These are phyloP conservation scores for Pilatotrama ljubarskyi DNA, from an alignment of 768 basidiomycete genomes.

Conservation along the genomic window DNA sequence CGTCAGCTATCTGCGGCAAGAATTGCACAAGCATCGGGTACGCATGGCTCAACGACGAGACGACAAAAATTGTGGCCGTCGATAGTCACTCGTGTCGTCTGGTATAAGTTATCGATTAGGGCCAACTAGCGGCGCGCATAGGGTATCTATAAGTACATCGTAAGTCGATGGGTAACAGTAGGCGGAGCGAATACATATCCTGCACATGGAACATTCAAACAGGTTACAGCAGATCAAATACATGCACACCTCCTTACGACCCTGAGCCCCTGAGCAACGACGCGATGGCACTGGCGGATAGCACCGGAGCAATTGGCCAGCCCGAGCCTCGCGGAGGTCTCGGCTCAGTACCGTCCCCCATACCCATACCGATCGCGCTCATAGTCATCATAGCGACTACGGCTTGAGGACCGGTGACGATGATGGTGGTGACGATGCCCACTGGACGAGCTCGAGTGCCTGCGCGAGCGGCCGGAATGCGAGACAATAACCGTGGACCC, in stretches of 20 bases:
- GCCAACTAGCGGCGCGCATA: background rate
- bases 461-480: constrained; percentile 12
- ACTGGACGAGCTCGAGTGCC: constrained; percentile 16
- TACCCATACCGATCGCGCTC: constrained; percentile 7
- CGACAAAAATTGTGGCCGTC: too few relatives aligned
- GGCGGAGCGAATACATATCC: background rate
- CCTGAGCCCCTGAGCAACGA: background rate
- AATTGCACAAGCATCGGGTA: too few relatives aligned
- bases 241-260: background rate
- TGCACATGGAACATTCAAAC: background rate
- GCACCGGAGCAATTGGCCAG: background rate
- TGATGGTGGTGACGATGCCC: constrained; percentile 22
- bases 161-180: background rate
- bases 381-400: constrained; percentile 7
- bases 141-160: background rate
- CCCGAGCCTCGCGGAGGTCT: background rate
- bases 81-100: too few relatives aligned
- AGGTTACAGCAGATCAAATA: background rate
- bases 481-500: constrained; percentile 29
- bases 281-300: background rate
- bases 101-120: background rate
- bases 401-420: constrained; percentile 11
- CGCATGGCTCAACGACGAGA: too few relatives aligned
- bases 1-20: too few relatives aligned
- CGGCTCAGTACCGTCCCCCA: constrained; percentile 4